Base-by-base conservation (phyloP, 352 stramenopile genomes). In the Paralagenidium karlingii region DNA sequence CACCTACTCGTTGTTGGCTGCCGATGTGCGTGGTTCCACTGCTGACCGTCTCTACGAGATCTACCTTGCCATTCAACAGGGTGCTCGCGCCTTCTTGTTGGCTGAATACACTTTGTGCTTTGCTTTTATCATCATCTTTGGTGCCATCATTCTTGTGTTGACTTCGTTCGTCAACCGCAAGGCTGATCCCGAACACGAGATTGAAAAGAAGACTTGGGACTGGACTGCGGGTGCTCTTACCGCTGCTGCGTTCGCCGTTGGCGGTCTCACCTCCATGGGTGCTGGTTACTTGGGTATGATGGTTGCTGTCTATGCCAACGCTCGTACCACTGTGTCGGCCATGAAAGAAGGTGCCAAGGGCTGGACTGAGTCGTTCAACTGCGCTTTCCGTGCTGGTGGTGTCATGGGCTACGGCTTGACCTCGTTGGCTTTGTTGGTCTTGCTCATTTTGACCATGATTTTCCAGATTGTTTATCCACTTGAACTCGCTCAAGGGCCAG, bases 281-380 rank as follows among this genome's bases (percentile, higher is more conserved):
- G 89, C 87, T 34, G 96, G 96, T 46, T 99, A 98, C 74, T 87
- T 99, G 57, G 96, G 96, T 44, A 99, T 99, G 96, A 98, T 98
- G 76, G 93, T 99, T 25, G 96, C 96, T 20, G 96, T 99, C 15
- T 98, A 96, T 73, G 93, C 94, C 43, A 99, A 99, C 69, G 95
- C 97, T 8, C 87, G 96, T 56, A 99, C 96, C 38, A 99, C 95
- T 32, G 82, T 98, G 34, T 95, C 86, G 39, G 95, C 94, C 38
- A 96, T 98, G 71, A 96, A 96, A 58, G 66, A 93, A 51, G 78
- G 78, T 26, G 59, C 94, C 6, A 73, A 78, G 29, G 90, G 91
- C 57, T 98, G 92, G 88, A 94, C 78, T 19, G 69, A 86, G 31
- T 94, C 89, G 40, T 99, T 99, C 71, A 99, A 99, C 79, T 96